Conservation (phyloP, 2,329 filamentous ascomycete genomes). For the Ascosphaera apis region DNA sequence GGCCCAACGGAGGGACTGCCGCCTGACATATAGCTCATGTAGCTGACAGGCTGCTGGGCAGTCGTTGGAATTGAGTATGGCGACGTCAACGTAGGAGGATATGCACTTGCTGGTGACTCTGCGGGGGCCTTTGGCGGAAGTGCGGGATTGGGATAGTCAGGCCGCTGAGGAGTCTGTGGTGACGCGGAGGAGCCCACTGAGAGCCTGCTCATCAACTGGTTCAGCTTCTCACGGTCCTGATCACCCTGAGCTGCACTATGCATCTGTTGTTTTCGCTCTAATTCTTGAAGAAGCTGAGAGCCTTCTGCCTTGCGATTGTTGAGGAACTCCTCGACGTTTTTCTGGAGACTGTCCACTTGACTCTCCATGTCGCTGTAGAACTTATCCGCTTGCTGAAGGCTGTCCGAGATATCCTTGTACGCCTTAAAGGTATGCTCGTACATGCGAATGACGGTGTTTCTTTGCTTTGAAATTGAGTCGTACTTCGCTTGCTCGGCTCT, state of each 20-base stretch:
- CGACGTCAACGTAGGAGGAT: too few relatives aligned
- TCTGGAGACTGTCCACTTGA: constrained; percentile 71
- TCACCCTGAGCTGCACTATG: constrained; percentile 42
- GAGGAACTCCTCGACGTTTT: constrained; percentile 94
- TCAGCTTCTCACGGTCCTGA: constrained; percentile 62
- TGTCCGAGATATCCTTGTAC: constrained; percentile 71
- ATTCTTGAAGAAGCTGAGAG: constrained; percentile 66
- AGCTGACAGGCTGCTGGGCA: too few relatives aligned
- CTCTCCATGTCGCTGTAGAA: constrained; percentile 96
- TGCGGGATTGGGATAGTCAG: too few relatives aligned
- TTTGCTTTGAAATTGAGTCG: constrained; percentile 63
- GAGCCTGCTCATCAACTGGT: constrained; percentile 86
- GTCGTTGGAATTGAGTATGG: too few relatives aligned
- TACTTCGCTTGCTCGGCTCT: constrained; percentile 89
- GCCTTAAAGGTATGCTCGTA: constrained; percentile 86
- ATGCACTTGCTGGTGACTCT: too few relatives aligned
- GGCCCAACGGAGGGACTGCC: too few relatives aligned
- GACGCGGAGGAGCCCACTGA: too few relatives aligned
- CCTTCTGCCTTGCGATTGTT: constrained; percentile 85
- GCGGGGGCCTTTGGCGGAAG: too few relatives aligned
- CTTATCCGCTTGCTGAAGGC: constrained; percentile 63
- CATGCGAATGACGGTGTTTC: constrained; percentile 55
- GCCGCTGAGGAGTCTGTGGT: too few relatives aligned
- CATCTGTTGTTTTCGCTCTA: constrained; percentile 53
- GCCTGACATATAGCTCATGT: too few relatives aligned